Evolutionary conservation across 1,284 basidiomycete species (phyloP).

Genomic region (Marasmius fiardii): DNA sequence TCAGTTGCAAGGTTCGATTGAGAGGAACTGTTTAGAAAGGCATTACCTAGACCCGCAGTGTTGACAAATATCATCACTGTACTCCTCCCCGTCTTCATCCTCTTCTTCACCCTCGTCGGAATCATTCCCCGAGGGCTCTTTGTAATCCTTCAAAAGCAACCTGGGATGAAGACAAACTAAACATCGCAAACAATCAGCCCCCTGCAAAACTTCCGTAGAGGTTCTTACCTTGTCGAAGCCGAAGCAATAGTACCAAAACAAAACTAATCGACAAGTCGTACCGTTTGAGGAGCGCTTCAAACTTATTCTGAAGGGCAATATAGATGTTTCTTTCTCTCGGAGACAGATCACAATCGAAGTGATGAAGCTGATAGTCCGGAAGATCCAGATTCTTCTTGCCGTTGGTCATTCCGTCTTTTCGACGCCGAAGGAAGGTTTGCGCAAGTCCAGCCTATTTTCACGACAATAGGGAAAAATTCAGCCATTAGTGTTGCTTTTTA

Average conservation of each 20-base stretch:
- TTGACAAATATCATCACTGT: background rate
- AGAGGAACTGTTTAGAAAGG: background rate
- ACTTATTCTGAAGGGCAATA: background rate
- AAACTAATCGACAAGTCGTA: background rate
- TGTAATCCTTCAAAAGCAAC: background rate
- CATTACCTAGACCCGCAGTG: background rate
- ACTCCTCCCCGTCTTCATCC: background rate
- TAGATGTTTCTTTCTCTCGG: background rate
- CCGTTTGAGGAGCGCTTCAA: background rate
- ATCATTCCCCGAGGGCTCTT: background rate
- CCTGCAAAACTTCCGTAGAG: background rate
- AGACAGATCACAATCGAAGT: background rate
- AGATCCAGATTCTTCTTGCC: background rate
- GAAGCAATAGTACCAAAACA: background rate
- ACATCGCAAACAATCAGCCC: background rate
- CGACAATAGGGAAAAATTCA: background rate
- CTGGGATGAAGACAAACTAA: background rate
- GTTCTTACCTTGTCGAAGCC: background rate
- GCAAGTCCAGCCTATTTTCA: background rate
- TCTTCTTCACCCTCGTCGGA: background rate
- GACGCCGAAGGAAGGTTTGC: background rate
- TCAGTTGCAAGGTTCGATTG: background rate
- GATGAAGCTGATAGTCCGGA: background rate
- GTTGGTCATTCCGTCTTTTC: background rate
- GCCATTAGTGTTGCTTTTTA: background rate